Base-by-base conservation (phyloP, 768 basidiomycete species). In the Hericium alpestre region DNA sequence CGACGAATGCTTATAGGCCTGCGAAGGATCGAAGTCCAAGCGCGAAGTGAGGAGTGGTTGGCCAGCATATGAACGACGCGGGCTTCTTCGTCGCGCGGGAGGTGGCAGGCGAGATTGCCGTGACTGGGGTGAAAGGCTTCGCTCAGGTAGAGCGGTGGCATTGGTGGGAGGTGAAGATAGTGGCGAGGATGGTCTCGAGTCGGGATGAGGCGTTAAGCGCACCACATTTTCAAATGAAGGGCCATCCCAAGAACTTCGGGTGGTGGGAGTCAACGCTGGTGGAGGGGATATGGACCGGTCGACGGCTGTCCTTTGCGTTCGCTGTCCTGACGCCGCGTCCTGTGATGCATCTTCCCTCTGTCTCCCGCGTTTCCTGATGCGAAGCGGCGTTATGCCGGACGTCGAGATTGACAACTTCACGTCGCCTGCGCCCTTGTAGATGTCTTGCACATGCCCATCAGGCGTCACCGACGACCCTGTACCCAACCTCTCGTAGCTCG, bases 1-100 rank as follows among this genome's bases (percentile, higher is more conserved):
- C n/a, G 59, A 59, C 51, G 58, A 59, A 27, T 58, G 60, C 41
- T 58, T 66, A 62, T 83, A 83, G 13, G 81, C 81, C 49, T 77
- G 59, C 9, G 73, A 74, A 25, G 76, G 76, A 65, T 79, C 72
- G 62, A 79, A 81, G 7, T 65, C 58, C 51, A 66, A 22, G 13
- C 41, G 54, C 15, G 54, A 54, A 41, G 54, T 43, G 40, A 54
- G 60, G 37, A 43, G 53, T 38, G 39, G 38, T 4, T 37, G 46
- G 23, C 13, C 23, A 27, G 41, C 52, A 48, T n/a, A 41, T 9
- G 15, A 51, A 57, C 39, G 55, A 27, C 15, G 53, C 37, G 20
- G 57, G 41, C 22, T 51, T 51, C 39, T 38, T 38, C 27, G 7
- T 2, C 16, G 12, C 39, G 27, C 7, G 6, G 43, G 16, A 46